A percentile compares a stretch with the other conserved stretches of the same genome.
Evolutionary conservation across 805 yeast genomes (phyloP).

Genomic region (Suhomyces kilbournensis): DNA sequence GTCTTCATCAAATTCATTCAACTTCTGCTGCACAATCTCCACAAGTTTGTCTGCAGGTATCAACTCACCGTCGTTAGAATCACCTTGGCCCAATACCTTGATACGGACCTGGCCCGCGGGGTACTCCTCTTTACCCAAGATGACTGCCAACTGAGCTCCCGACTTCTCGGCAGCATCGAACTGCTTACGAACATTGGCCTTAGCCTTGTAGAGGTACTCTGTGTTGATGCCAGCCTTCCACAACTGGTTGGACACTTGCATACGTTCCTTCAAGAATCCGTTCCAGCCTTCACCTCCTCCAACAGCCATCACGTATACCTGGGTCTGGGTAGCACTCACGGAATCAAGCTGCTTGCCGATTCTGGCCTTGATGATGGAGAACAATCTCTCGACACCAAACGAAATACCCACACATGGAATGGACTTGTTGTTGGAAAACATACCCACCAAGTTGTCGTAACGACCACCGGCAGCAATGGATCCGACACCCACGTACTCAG

Average conservation of each 20-base stretch:
- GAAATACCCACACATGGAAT: conserved; percentile 98
- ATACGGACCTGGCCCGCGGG: conserved; percentile 79
- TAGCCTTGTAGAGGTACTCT: conserved; percentile 88
- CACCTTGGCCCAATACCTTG: conserved; percentile 86
- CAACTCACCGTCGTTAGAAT: conserved; percentile 76
- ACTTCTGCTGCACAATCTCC: conserved; percentile 38
- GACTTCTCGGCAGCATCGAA: conserved; percentile 96
- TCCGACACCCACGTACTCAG: conserved; percentile 96
- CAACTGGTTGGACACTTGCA: conserved; percentile 74
- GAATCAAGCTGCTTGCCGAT: conserved; percentile 54
- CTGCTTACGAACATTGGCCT: conserved; percentile 93
- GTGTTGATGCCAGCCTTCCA: conserved; percentile 90
- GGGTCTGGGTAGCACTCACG: conserved; percentile 82
- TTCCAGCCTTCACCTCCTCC: conserved; percentile 98
- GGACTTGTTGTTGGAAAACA: conserved; percentile 89
- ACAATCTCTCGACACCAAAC: conserved; percentile 93
- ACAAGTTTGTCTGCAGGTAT: conserved; percentile 63
- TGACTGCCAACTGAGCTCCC: conserved; percentile 88
- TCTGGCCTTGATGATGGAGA: conserved; percentile 83
- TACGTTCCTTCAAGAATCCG: conserved; percentile 89
- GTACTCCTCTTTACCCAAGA: conserved; percentile 92
- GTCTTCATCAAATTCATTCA: conserved; percentile 39
- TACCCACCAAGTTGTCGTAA: conserved; percentile 93
- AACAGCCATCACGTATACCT: conserved; percentile 94
- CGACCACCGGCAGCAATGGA: conserved; percentile 99